phyloP scores from a whole-genome alignment of 805 yeast species.

The Barnettozyma wickerhamii region DNA sequence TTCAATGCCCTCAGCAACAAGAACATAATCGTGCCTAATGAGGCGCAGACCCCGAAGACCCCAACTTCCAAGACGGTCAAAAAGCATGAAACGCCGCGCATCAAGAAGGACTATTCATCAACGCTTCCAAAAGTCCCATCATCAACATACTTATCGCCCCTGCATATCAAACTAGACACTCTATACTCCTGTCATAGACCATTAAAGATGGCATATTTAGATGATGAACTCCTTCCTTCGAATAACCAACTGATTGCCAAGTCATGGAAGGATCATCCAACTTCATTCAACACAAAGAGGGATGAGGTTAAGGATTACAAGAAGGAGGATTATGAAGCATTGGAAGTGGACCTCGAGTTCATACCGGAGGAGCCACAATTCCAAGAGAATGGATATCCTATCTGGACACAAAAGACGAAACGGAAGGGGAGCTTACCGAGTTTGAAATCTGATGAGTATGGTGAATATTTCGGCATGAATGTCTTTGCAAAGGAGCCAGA shows the following conservation, averaged over 20 bases:
- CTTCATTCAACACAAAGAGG: background rate
- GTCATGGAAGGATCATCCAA: background rate
- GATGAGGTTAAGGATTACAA: background rate
- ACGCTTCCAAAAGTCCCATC: conserved; percentile 14
- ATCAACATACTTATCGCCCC: conserved; percentile 15
- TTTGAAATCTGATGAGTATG: background rate
- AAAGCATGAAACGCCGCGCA: background rate
- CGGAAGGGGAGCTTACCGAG: too few species aligned
- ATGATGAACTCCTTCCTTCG: conserved; percentile 27
- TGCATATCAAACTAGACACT: conserved; percentile 16
- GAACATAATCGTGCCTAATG: conserved; percentile 11
- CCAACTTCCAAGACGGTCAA: too few species aligned
- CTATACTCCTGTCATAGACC: conserved; percentile 24
- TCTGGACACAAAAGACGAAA: too few species aligned
- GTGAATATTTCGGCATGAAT: background rate
- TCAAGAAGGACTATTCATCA: conserved; percentile 19
- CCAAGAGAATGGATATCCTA: too few species aligned
- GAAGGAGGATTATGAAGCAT: conserved; percentile 22
- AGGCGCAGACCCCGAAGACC: background rate
- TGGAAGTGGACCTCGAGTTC: too few species aligned
- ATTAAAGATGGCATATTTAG: conserved; percentile 20
- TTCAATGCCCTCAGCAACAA: conserved; percentile 26
- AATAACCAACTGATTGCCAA: background rate
- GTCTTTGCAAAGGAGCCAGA: conserved; percentile 22
- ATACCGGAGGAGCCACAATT: too few species aligned